Evolutionary conservation across 2,329 filamentous ascomycete genomes (phyloP), one percentile per base, ranked within the genome.

Genomic region (Neofusicoccum cordaticola): DNA sequence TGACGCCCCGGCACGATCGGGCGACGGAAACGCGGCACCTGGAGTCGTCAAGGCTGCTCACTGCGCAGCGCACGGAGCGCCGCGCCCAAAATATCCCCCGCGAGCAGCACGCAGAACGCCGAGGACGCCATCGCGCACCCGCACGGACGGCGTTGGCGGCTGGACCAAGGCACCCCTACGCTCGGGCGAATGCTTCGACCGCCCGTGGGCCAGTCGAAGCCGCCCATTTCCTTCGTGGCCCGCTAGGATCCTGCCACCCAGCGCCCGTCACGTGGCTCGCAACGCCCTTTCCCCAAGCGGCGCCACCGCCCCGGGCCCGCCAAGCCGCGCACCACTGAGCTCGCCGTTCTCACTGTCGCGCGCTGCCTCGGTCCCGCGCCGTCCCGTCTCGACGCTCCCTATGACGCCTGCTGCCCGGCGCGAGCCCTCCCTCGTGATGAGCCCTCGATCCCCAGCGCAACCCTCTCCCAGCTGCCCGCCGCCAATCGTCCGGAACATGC

Each of bases 11-110:
- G 39, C 52, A 44, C 52, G 37, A 57, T 57, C 52, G 52, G 27
- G 22, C 37, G 17, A 37, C 53, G 53, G 53, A 58, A 58, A 35
- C 53, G 11, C 53, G 53, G 53, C 53, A 58, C 39, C 35, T 41
- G 19, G 48, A 15, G 31, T 48, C 6, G 17, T 48, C 45, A 12
- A 17, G 45, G 45, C 45, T 19, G 17, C 50, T 52, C 48, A 37
- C 31, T 39, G 50, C 52, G 52, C 51, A 22, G 51, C 52, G 52
- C 52, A 56, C 52, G 52, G 52, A 56, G 35, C 37, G 52, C 12
- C 35, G 52, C 19, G 9, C 52, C 37, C 35, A 56, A 56, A 56
- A 56, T 56, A 42, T 15, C 17, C 22, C 22, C 22, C 22, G 22
- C 22, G 22, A 22, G 22, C 22, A 22, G 22, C 22, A 22, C 22